Evolutionary conservation across 2,329 filamentous ascomycete genomes (phyloP).

Genomic region (Akanthomyces dipterigenus): DNA sequence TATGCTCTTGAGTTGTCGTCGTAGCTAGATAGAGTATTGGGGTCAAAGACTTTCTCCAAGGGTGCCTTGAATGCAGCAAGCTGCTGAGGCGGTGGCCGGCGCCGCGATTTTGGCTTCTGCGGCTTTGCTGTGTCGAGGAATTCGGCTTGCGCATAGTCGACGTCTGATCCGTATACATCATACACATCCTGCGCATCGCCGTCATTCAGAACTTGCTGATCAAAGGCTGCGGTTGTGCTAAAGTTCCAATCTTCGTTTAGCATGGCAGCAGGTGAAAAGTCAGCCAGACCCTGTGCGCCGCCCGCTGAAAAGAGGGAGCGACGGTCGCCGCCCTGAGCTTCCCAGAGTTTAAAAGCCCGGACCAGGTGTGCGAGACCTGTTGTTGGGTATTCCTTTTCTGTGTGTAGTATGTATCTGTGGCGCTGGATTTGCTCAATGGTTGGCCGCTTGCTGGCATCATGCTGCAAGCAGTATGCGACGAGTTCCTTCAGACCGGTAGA

Average conservation of each 20-base stretch:
- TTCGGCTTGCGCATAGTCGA: constrained; percentile 42
- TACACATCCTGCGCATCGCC: constrained; percentile 52
- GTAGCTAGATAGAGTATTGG: constrained; percentile 58
- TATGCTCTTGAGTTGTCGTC: constrained; percentile 57
- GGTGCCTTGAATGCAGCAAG: constrained; percentile 52
- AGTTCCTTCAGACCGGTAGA: constrained; percentile 63
- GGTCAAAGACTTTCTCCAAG: constrained; percentile 59
- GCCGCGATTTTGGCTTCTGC: constrained; percentile 44
- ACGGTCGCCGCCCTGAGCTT: constrained; percentile 64
- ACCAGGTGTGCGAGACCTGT: constrained; percentile 59
- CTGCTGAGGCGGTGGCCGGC: constrained; percentile 51
- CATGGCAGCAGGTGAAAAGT: constrained; percentile 36
- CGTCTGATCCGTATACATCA: constrained; percentile 52
- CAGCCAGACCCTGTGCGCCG: constrained; percentile 48
- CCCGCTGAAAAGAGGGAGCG: constrained; percentile 56
- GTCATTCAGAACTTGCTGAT: constrained; percentile 47
- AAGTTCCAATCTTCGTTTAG: constrained; percentile 61
- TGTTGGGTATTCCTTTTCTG: constrained; percentile 56
- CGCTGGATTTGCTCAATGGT: constrained; percentile 62
- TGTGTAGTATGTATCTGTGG: constrained; percentile 62
- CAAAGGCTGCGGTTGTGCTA: constrained; percentile 58
- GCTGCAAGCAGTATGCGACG: constrained; percentile 65
- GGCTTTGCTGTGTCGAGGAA: constrained; percentile 42
- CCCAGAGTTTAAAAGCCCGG: constrained; percentile 68
- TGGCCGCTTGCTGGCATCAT: constrained; percentile 61